A percentile compares a stretch with the other conserved stretches of the same genome.
These are phyloP conservation scores for Elsinoe batatas DNA, from an alignment of 2,329 filamentous ascomycete species.

Conservation along the genomic window DNA sequence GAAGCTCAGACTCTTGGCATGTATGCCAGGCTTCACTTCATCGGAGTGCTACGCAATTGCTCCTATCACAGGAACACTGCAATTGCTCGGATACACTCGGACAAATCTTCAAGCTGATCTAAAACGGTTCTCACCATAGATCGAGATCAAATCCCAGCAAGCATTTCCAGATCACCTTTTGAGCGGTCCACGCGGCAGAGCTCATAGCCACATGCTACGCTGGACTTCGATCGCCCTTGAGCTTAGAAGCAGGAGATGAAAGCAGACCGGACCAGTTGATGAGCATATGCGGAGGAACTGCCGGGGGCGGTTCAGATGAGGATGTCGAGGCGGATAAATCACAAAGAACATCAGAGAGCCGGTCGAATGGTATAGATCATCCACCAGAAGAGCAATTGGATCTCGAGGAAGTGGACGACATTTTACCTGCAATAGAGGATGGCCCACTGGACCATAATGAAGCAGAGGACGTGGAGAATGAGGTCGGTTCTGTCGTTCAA, in stretches of 20 bases:
- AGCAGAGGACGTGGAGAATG: constrained; percentile 14
- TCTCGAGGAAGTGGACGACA: constrained; percentile 24
- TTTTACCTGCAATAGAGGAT: constrained; percentile 13
- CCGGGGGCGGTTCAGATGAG: constrained; percentile 49
- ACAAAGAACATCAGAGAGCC: constrained; percentile 14
- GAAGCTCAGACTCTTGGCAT: constrained; percentile 4
- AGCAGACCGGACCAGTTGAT: constrained; percentile 4
- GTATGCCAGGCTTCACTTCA: constrained; percentile 3
- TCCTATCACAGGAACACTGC: background rate
- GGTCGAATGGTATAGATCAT: constrained; percentile 14
- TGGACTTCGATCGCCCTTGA: background rate
- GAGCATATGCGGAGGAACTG: constrained; percentile 4
- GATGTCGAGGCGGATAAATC: constrained; percentile 35
- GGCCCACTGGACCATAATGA: constrained; percentile 15
- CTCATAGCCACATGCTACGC: too few relatives aligned
- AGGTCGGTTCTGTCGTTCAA: constrained; percentile 15
- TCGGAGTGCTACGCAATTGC: background rate
- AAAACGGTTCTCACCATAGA: too few relatives aligned
- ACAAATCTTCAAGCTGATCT: too few relatives aligned
- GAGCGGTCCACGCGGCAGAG: too few relatives aligned
- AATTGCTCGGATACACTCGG: too few relatives aligned
- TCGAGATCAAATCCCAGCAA: background rate
- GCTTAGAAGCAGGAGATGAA: background rate
- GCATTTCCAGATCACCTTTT: background rate
- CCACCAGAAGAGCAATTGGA: constrained; percentile 17